phyloP scores from a whole-genome alignment of 768 basidiomycete species.

The Xerocomellus chrysenteron region DNA sequence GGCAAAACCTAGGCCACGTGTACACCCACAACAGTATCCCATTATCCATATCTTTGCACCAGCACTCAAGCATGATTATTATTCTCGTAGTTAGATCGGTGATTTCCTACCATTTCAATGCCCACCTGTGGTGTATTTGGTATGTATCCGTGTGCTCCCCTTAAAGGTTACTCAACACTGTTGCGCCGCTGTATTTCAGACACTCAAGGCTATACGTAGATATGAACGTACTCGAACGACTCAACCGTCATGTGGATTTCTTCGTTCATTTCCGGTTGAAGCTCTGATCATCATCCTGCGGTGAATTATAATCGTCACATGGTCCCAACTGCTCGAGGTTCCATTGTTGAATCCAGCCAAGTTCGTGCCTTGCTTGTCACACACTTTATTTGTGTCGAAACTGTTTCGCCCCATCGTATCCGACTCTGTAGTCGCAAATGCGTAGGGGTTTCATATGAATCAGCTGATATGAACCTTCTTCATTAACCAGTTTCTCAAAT shows the following conservation, averaged over 20 bases:
- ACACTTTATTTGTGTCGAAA: background rate
- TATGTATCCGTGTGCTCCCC: background rate
- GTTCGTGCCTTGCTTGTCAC: background rate
- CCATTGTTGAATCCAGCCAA: background rate
- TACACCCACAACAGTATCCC: background rate
- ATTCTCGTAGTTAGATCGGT: conserved; percentile 6
- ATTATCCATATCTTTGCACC: background rate
- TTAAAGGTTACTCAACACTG: background rate
- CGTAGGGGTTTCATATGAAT: background rate
- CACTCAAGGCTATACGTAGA: background rate
- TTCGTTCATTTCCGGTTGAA: conserved; percentile 8
- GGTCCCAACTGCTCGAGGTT: conserved; percentile 1
- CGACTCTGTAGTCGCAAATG: background rate
- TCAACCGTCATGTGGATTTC: background rate
- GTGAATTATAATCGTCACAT: background rate
- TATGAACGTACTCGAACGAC: background rate
- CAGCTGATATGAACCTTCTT: background rate
- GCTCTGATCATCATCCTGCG: conserved; percentile 3
- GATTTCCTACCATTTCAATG: background rate
- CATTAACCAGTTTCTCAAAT: background rate
- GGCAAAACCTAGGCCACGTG: background rate
- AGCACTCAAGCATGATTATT: background rate
- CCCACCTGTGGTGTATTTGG: background rate
- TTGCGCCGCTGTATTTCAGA: background rate
- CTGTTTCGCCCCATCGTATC: background rate